Evolutionary conservation across 2,329 filamentous ascomycete genomes (phyloP).

Genomic region (Ilyonectria mors-panacis): DNA sequence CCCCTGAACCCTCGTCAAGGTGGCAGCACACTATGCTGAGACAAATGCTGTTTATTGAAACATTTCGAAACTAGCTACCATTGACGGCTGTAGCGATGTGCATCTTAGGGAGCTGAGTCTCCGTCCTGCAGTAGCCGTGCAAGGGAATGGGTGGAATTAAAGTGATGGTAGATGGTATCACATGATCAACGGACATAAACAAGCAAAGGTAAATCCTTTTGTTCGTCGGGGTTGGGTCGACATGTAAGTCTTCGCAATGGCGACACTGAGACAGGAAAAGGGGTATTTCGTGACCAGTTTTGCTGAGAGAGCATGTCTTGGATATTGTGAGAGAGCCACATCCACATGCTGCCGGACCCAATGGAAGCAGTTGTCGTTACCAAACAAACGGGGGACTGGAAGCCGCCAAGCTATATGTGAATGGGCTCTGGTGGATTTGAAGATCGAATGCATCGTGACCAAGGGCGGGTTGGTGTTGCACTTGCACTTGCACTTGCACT

Average conservation of each 20-base stretch:
- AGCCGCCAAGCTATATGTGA: conserved; percentile 9
- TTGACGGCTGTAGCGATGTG: conserved; percentile 33
- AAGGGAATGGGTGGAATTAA: conserved; percentile 26
- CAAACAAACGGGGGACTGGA: conserved; percentile 21
- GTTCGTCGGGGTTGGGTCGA: background rate
- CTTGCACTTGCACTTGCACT: conserved; percentile 1
- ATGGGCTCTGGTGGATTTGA: background rate
- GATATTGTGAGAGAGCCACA: conserved; percentile 36
- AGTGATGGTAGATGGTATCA: conserved; percentile 29
- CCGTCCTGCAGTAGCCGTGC: conserved; percentile 32
- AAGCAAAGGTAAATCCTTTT: background rate
- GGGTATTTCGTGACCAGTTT: conserved; percentile 19
- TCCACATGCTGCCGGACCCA: conserved; percentile 38
- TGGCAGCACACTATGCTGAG: conserved; percentile 43
- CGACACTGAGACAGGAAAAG: conserved; percentile 21
- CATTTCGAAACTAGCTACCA: conserved; percentile 30
- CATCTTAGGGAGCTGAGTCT: conserved; percentile 1
- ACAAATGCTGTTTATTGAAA: conserved; percentile 40
- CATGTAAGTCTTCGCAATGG: conserved; percentile 9
- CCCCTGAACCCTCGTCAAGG: conserved; percentile 10
- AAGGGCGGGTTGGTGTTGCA: background rate
- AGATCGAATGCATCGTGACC: conserved; percentile 24
- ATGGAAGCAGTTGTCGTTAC: conserved; percentile 31
- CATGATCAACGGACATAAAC: conserved; percentile 3
- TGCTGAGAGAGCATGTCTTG: conserved; percentile 39